Base-by-base conservation (phyloP, 2,329 filamentous ascomycete genomes). In the Diaporthe destruens region DNA sequence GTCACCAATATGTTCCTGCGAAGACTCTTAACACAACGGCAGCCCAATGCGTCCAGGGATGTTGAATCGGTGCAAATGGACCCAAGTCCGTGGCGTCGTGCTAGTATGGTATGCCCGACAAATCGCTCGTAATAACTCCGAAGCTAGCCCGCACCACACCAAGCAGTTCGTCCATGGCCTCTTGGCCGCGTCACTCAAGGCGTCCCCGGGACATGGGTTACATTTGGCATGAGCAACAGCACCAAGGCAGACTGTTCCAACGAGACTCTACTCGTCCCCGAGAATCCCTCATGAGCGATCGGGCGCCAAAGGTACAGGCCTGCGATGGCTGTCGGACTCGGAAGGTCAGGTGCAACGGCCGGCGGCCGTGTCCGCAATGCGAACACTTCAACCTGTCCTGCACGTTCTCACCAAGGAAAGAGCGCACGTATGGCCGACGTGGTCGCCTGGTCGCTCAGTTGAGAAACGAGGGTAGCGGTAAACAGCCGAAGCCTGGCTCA, bases 301-400 rank as follows among this genome's bases (percentile, higher is more conserved):
- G 47, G 18, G 47, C 32, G 61, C 47, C 61, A 29, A 66, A 66
- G 61, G 42, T 53, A n/a, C 69, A 66, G 36, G 72, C 74, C 11
- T 76, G 75, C 47, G 74, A 72, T 36, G 71, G 71, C 39, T 76
- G 75, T 59, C 75, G 75, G 12, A 61, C 75, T 47, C 72, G 75
- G 29, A 76, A 76, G 49, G 75, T 76, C n/a, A 74, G 71, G 42
- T 76, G 75, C 69, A 74, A 86, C 75, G 84, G 85, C 42, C 79
- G 83, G 71, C 78, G 82, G 34, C 78, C 81, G 55, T 87, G 85
- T 71, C 79, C 81, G 71, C 82, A 84, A 71, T 84, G 83, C 76
- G 77, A 75, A 25, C 82, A 85, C 76, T 80, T 86, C 57, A 83
- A 83, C 42, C 76, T 87, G n/a, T 78, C 76, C 39, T 87, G 85